These are phyloP conservation scores for Sistotremastrum niveocremeum DNA, from an alignment of 768 basidiomycete species.

Conservation along the genomic window DNA sequence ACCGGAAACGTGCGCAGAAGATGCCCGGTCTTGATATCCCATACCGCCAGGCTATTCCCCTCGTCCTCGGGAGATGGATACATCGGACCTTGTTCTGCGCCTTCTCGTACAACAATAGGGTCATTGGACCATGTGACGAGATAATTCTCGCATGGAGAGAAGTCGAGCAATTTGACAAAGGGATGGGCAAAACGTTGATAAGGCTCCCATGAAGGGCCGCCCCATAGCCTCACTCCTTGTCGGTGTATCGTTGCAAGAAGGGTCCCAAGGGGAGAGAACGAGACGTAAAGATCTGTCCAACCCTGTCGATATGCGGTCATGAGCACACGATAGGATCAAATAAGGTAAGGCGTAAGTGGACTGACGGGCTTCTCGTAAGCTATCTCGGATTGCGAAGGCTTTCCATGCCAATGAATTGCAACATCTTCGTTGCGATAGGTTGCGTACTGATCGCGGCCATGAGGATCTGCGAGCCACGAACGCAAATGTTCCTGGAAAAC, in stretches of 20 bases:
- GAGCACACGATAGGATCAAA: constrained; percentile 2
- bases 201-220: constrained; percentile 79
- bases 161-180: constrained; percentile 88
- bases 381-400: constrained; percentile 73
- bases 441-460: constrained; percentile 91
- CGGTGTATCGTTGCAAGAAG: constrained; percentile 87
- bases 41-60: constrained; percentile 94
- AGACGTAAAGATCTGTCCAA: constrained; percentile 94
- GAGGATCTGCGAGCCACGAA: constrained; percentile 85
- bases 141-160: constrained; percentile 94
- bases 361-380: constrained; percentile 63
- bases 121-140: constrained; percentile 96
- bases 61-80: constrained; percentile 90
- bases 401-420: constrained; percentile 84
- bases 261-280: constrained; percentile 96
- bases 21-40: constrained; percentile 91
- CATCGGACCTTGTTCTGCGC: constrained; percentile 66
- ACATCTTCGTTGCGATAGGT: constrained; percentile 90
- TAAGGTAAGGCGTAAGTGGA: constrained; percentile 5
- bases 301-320: constrained; percentile 32
- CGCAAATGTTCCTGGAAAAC: constrained; percentile 74
- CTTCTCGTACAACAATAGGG: constrained; percentile 75
- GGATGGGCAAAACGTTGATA: constrained; percentile 92
- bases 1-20: constrained; percentile 86
- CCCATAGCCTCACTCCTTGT: constrained; percentile 93